A percentile compares a stretch with the other conserved stretches of the same genome.
Conservation (phyloP, 2,329 filamentous ascomycete species). For the Dactylellina parvicollis region DNA sequence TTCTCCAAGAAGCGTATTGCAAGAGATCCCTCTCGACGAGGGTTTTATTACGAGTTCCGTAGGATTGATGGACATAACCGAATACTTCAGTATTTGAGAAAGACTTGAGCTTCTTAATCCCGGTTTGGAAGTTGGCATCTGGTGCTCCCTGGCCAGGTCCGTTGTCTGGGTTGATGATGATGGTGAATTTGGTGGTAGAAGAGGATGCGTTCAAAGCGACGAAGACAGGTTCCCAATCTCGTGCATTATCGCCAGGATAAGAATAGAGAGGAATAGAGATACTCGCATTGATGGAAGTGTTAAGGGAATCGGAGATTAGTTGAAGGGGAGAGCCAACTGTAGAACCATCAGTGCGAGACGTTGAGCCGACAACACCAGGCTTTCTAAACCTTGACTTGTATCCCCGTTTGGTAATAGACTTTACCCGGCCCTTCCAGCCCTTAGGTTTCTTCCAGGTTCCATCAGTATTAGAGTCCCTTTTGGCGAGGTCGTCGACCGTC, state of each 20-base stretch:
- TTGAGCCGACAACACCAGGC: neutral
- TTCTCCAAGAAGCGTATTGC: constrained; percentile 26
- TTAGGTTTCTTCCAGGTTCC: constrained; percentile 13
- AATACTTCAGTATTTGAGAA: constrained; percentile 37
- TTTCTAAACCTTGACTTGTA: neutral
- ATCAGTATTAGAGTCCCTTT: neutral
- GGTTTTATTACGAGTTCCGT: constrained; percentile 11
- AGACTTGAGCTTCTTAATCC: constrained; percentile 42
- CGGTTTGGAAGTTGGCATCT: constrained; percentile 40
- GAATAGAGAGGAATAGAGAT: constrained; percentile 40
- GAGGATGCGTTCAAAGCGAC: constrained; percentile 25
- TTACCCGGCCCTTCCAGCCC: constrained; percentile 15
- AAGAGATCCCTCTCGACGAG: constrained; percentile 19
- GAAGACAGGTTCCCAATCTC: constrained; percentile 29
- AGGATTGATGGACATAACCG: constrained; percentile 44
- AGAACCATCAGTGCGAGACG: neutral
- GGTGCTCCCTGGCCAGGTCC: constrained; percentile 19
- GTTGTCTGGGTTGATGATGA: constrained; percentile 42
- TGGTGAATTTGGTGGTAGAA: constrained; percentile 31
- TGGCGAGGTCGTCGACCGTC: constrained; percentile 6
- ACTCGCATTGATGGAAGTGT: constrained; percentile 22
- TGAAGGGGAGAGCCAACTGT: neutral
- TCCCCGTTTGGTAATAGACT: neutral
- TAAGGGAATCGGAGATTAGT: neutral
- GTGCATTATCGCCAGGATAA: constrained; percentile 28